Percentiles rank a stretch among this genome's conserved stretches.
Conservation (phyloP, 371 early-diverging fungal species). For the Enterocytospora artemiae region DNA sequence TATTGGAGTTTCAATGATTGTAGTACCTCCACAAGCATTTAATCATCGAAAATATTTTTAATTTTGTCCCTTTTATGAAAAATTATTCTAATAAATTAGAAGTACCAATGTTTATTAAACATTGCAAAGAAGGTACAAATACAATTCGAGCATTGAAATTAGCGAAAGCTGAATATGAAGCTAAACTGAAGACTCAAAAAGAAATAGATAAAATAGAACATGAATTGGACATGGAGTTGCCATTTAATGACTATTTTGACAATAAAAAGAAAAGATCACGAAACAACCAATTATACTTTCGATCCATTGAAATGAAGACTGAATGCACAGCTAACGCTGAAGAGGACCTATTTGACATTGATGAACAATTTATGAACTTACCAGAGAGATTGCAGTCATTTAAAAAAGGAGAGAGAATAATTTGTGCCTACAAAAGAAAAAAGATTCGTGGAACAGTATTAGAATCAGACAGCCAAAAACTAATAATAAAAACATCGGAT, state of each 20-base stretch:
- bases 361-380: not conserved
- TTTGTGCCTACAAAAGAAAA: not conserved
- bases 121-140: too few species aligned
- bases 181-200: not conserved
- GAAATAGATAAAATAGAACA: not conserved
- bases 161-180: not conserved
- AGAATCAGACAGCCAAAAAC: not conserved
- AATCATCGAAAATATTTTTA: too few species aligned
- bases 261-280: not conserved
- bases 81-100: too few species aligned
- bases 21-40: too few species aligned
- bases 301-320: not conserved
- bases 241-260: not conserved
- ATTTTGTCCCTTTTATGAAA: too few species aligned
- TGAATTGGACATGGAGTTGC: not conserved
- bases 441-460: not conserved
- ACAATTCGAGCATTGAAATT: too few species aligned
- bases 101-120: too few species aligned
- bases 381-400: not conserved
- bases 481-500: not conserved
- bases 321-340: not conserved
- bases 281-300: not conserved
- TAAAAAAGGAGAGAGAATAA: not conserved
- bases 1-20: too few species aligned
- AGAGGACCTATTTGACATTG: slow-evolving; percentile 3